Base-by-base conservation (phyloP, 169 alveolate genomes). In the Plasmodium cynomolgi region DNA sequence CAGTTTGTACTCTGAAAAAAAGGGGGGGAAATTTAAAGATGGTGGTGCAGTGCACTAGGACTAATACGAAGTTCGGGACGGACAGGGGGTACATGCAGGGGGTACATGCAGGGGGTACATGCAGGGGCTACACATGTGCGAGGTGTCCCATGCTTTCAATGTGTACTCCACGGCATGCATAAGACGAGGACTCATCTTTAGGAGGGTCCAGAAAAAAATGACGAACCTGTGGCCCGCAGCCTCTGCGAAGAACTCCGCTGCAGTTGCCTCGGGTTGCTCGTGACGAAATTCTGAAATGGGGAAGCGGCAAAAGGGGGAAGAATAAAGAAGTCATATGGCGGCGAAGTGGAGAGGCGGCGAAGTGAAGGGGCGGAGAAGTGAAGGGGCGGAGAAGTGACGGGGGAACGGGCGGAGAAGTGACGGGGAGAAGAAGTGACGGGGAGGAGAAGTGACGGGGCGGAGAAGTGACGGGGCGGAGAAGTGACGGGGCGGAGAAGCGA, bases 151-250 rank as follows among this genome's bases (percentile, higher is more conserved):
- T 29, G 15, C 56, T n/a, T 29, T 6, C 50, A 41, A 7, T 41
- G 50, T 41, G 50, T 44, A 11, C 56, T 11, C 56, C 56, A 44
- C n/a, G n/a, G 3, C 56, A 2, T 44, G 56, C 56, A 44, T 44
- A 44, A 11, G 56, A 44, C n/a, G n/a, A 44, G 3, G n/a, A 11
- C 5, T n/a, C 56, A 9, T 44, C 56, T 11, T 44, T 44, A 13
- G 56, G 56, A 44, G 5, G n/a, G 56, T 13, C 17, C 1, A 13
- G n/a, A 44, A 44, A 62, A 62, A 20, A 62, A 56, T 62, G 37
- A n/a, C 75, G 75, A 62, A 85, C 93, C 93, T 75, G 84, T 85
- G 34, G 93, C 93, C 68, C 84, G 54, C 68, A 85, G 81, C 17
- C 84, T 85, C 37, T 73, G 82, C 44, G 86, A 54, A n/a, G 90